Evolutionary conservation across 2,329 filamentous ascomycete genomes (phyloP).

Genomic region (Purpureocillium takamizusanense): DNA sequence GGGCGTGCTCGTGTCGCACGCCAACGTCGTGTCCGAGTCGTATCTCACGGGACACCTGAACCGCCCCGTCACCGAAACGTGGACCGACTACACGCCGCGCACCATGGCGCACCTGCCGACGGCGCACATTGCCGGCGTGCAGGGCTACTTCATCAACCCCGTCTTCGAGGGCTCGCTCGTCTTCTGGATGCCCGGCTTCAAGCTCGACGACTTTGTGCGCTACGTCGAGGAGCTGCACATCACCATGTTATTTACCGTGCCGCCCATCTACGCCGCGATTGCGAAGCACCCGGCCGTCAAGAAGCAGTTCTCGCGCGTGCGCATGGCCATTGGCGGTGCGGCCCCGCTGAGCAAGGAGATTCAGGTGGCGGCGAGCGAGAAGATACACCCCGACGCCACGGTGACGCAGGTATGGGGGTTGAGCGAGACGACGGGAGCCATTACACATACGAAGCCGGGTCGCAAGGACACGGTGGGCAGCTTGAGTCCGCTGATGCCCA

Average conservation of each 20-base stretch:
- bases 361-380: conserved; percentile 39
- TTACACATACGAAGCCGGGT: conserved; percentile 34
- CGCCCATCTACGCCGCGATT: conserved; percentile 51
- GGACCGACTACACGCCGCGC: conserved; percentile 18
- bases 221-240: conserved; percentile 40
- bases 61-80: conserved; percentile 18
- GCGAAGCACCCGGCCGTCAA: conserved; percentile 45
- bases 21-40: conserved; percentile 30
- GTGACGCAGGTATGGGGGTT: conserved; percentile 49
- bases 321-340: conserved; percentile 40
- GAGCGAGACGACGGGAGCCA: conserved; percentile 43
- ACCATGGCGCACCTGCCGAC: conserved; percentile 34
- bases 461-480: conserved; percentile 35
- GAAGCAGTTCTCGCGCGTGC: conserved; percentile 43
- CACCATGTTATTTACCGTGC: conserved; percentile 49
- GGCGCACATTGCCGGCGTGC: conserved; percentile 36
- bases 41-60: conserved; percentile 19
- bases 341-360: conserved; percentile 47
- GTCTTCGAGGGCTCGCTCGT: conserved; percentile 34
- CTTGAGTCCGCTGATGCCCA: conserved; percentile 24
- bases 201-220: conserved; percentile 44
- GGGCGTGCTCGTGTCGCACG: conserved; percentile 34
- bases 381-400: conserved; percentile 30
- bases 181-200: conserved; percentile 57
- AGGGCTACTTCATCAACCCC: conserved; percentile 31